Conservation (phyloP, 306 rosid genomes). For the Oxytropis ochrocephala region DNA sequence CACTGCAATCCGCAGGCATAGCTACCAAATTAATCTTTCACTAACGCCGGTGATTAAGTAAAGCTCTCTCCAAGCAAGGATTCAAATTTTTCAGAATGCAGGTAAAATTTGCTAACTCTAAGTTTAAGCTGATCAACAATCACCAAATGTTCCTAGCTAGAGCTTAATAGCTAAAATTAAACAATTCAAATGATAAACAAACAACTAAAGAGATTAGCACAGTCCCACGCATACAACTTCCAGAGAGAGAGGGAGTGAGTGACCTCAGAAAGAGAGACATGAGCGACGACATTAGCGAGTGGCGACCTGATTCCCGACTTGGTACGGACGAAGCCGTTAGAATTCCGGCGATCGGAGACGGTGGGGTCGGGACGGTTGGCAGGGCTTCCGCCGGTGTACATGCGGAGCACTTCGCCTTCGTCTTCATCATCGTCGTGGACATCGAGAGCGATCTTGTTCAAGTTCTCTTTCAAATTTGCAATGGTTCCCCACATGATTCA, state of each 20-base stretch:
- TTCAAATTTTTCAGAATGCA: not conserved
- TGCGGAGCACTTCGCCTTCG: conserved; percentile 37
- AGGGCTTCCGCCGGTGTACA: conserved; percentile 25
- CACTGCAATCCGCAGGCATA: not conserved
- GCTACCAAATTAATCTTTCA: not conserved
- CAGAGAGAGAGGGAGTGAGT: not conserved
- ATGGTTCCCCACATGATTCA: conserved; percentile 70
- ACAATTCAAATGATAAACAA: not conserved
- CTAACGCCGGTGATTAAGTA: not conserved
- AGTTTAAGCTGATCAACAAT: not conserved
- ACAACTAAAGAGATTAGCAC: too few relatives aligned
- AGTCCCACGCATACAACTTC: not conserved
- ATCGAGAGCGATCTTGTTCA: conserved; percentile 77
- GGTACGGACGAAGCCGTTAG: conserved; percentile 56
- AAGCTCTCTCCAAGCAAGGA: not conserved
- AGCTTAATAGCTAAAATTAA: not conserved
- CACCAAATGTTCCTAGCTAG: not conserved
- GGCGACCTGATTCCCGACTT: conserved; percentile 39
- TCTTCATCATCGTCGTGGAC: conserved; percentile 46
- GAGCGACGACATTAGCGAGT: conserved; percentile 40
- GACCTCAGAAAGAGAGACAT: conserved; percentile 42
- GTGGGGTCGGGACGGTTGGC: conserved; percentile 28
- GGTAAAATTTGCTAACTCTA: not conserved
- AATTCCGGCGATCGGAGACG: conserved; percentile 63
- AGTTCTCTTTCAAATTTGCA: conserved; percentile 77